Evolutionary conservation across 2,329 filamentous ascomycete genomes (phyloP).

Genomic region (Cordyceps cicadae): DNA sequence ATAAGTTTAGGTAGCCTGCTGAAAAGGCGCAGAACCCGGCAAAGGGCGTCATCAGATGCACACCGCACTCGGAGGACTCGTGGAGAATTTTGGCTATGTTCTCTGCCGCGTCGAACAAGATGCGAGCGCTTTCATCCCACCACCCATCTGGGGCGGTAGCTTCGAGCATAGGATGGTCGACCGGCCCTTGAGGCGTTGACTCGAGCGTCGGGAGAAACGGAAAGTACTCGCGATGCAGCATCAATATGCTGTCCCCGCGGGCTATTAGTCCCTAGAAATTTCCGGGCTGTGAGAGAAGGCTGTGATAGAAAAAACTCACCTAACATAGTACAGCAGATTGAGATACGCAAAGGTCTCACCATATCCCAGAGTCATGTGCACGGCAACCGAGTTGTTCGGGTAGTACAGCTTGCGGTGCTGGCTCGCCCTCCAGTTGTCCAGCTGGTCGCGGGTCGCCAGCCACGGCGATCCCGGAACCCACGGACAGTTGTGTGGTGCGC

Average conservation of each 20-base stretch:
- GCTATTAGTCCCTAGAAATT: not conserved
- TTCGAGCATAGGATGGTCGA: constrained; percentile 32
- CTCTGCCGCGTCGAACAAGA: constrained; percentile 29
- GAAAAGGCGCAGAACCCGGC: constrained; percentile 39
- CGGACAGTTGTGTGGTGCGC: constrained; percentile 29
- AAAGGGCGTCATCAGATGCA: constrained; percentile 32
- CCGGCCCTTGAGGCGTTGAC: constrained; percentile 27
- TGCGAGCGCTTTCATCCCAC: constrained; percentile 31
- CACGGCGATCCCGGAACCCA: constrained; percentile 31
- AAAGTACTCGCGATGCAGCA: constrained; percentile 36
- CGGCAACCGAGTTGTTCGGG: constrained; percentile 28
- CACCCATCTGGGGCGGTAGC: constrained; percentile 29
- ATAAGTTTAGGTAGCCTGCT: constrained; percentile 33
- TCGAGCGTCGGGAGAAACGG: constrained; percentile 32
- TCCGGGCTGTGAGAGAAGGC: not conserved
- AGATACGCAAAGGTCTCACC: constrained; percentile 35
- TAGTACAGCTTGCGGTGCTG: constrained; percentile 30
- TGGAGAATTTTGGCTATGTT: constrained; percentile 26
- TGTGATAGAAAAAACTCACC: constrained; percentile 22
- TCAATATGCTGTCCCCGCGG: constrained; percentile 25
- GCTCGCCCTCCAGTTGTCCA: constrained; percentile 27
- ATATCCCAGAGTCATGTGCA: constrained; percentile 30
- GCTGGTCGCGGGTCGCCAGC: constrained; percentile 20
- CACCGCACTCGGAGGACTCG: constrained; percentile 30
- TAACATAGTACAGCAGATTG: constrained; percentile 35